A percentile compares a stretch with the other conserved stretches of the same genome.
Conservation (phyloP, 306 rosid species). For the Vigna reflexopilosa region DNA sequence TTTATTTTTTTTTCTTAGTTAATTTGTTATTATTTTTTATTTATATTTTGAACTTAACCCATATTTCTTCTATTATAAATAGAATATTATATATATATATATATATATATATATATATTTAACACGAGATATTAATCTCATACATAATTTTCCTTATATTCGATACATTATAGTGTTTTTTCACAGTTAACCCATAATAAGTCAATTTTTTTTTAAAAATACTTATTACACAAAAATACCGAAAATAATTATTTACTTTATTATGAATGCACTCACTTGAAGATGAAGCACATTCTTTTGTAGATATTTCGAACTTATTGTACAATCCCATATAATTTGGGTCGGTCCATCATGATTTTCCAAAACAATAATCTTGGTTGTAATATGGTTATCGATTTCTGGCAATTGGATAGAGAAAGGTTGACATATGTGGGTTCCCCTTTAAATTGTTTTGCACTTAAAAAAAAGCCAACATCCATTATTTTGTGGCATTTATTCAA, state of each 20-base stretch:
- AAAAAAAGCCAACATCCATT: neutral
- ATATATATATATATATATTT: no score
- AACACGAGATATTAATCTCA: no score
- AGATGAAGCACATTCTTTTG: neutral
- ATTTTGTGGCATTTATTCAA: conserved; percentile 8
- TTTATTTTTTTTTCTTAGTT: no score
- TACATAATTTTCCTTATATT: no score
- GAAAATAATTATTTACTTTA: no score
- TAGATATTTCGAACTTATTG: neutral
- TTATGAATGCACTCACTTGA: neutral
- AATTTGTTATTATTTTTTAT: no score
- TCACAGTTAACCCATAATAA: no score
- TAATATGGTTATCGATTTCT: neutral
- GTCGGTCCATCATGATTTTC: neutral
- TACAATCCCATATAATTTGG: neutral
- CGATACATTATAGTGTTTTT: neutral
- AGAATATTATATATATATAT: no score
- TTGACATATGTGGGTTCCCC: conserved; percentile 17
- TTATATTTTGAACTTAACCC: accelerated
- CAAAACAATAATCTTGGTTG: neutral
- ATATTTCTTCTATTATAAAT: no score
- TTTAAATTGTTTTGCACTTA: conserved; percentile 24
- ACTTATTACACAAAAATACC: no score
- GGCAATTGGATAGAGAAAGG: conserved; percentile 26
- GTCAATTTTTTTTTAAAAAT: no score